Conservation (phyloP, 768 basidiomycete species). For the Tephrocybe sp. region DNA sequence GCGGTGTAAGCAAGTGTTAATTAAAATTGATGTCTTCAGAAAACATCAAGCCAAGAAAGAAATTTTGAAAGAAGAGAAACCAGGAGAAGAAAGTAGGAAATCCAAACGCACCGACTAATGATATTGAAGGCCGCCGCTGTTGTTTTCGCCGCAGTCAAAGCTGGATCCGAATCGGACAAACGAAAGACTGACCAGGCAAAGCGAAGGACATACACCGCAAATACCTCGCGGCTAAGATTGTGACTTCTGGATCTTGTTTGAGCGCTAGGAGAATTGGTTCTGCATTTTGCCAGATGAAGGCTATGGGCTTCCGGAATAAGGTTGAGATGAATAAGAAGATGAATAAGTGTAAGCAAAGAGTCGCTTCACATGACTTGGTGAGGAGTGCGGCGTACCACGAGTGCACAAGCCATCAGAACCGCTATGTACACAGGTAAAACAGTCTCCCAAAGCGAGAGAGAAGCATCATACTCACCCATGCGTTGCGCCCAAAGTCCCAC, state of each 20-base stretch:
- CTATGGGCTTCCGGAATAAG: conserved; percentile 11
- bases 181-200: background rate
- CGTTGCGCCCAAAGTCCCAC: conserved; percentile 69
- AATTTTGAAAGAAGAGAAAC: no score
- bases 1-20: background rate
- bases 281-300: background rate
- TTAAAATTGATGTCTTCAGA: no score
- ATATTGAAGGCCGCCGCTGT: conserved; percentile 1
- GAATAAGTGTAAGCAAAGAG: background rate
- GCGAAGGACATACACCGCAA: conserved; percentile 4
- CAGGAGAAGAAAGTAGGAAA: no score
- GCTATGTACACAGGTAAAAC: background rate
- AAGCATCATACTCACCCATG: conserved; percentile 43
- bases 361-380: background rate
- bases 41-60: no score
- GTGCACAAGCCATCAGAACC: background rate
- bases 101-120: conserved; percentile 1
- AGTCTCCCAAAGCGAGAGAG: background rate
- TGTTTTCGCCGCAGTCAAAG: no score
- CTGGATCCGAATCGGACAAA: background rate
- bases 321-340: no score
- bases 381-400: background rate
- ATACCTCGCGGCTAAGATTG: conserved; percentile 2
- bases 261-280: conserved; percentile 5
- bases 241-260: conserved; percentile 9